These are phyloP conservation scores for Suhomyces bribrorum DNA, from an alignment of 1,139 yeast genomes.

Conservation along the genomic window DNA sequence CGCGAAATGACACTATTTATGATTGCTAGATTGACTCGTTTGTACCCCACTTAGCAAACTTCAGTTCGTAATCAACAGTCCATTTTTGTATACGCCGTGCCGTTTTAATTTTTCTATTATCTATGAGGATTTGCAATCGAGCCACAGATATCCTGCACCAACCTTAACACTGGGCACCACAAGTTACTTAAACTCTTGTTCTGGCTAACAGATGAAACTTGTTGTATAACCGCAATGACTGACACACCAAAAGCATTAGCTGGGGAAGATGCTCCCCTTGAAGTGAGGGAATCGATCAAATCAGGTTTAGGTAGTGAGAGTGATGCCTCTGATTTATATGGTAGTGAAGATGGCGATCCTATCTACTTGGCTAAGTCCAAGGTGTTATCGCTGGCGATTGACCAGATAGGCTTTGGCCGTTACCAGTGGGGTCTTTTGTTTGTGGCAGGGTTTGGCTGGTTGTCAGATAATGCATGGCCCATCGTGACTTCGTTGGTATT, in stretches of 20 bases:
- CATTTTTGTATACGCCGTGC: background rate
- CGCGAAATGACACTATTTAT: too few species aligned
- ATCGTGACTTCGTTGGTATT: constrained; percentile 40
- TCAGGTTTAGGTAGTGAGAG: constrained; percentile 5
- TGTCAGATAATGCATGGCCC: constrained; percentile 49
- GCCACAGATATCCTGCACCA: constrained; percentile 4
- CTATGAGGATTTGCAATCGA: constrained; percentile 4
- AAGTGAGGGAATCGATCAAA: constrained; percentile 5
- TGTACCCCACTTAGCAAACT: too few species aligned
- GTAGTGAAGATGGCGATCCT: constrained; percentile 15
- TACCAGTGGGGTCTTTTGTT: constrained; percentile 44
- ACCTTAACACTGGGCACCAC: too few species aligned
- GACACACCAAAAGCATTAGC: background rate
- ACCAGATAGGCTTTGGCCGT: constrained; percentile 44
- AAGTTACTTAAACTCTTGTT: background rate
- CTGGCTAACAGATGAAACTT: too few species aligned
- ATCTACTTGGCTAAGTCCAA: constrained; percentile 37
- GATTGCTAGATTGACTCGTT: too few species aligned
- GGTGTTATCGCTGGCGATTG: constrained; percentile 36
- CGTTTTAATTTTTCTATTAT: background rate
- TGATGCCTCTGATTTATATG: constrained; percentile 12
- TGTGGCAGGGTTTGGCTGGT: constrained; percentile 50
- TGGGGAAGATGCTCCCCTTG: constrained; percentile 4
- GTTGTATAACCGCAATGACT: background rate
- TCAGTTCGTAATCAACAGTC: too few species aligned